These are phyloP conservation scores for Ogataea polymorpha DNA, from an alignment of 805 yeast genomes.

Conservation along the genomic window DNA sequence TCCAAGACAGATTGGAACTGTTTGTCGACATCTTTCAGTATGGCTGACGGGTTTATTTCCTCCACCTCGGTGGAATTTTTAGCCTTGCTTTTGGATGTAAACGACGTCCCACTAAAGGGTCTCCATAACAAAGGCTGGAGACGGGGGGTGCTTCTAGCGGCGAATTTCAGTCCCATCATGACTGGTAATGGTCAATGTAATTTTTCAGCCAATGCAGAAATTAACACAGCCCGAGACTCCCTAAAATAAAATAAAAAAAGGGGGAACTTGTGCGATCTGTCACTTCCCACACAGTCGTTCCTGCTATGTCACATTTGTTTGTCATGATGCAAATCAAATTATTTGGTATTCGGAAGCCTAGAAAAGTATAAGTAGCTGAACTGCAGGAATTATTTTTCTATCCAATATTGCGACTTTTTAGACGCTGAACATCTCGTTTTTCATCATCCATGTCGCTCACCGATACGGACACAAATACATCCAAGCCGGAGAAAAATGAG, in stretches of 20 bases:
- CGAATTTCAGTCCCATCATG: constrained; percentile 6
- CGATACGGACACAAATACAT: constrained; percentile 4
- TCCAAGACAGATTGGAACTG: constrained; percentile 49
- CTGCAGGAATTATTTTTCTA: background rate
- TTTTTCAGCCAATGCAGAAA: background rate
- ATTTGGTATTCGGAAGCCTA: background rate
- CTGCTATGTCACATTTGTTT: constrained; percentile 3
- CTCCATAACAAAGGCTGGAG: background rate
- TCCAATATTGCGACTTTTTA: background rate
- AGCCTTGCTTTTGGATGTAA: constrained; percentile 9
- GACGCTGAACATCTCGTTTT: constrained; percentile 1
- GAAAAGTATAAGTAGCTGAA: background rate
- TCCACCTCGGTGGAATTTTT: constrained; percentile 13
- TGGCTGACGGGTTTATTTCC: constrained; percentile 29
- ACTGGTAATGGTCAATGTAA: background rate
- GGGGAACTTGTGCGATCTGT: constrained; percentile 2
- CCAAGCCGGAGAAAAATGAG: background rate
- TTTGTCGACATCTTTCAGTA: constrained; percentile 36
- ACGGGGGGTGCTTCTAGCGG: background rate
- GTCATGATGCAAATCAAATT: constrained; percentile 4
- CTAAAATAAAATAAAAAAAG: background rate
- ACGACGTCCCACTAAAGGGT: background rate
- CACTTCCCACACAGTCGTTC: background rate
- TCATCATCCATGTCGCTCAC: constrained; percentile 5
- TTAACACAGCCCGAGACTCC: constrained; percentile 5